phyloP scores from a whole-genome alignment of 2,329 filamentous ascomycete species.

The Sphaerostilbella broomeana region DNA sequence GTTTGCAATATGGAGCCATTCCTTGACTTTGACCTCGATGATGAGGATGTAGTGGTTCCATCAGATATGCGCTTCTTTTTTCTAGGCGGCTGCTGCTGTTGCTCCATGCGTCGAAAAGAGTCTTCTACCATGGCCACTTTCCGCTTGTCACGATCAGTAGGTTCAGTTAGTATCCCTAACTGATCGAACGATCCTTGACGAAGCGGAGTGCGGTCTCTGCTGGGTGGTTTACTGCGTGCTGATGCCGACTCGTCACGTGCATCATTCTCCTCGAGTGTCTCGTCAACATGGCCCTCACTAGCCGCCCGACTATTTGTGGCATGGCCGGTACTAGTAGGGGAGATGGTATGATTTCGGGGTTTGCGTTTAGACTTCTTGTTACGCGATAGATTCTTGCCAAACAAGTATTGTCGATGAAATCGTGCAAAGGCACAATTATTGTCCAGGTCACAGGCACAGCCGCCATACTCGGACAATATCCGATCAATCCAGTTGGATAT shows the following conservation, averaged over 20 bases:
- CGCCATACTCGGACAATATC: constrained; percentile 70
- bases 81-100: constrained; percentile 45
- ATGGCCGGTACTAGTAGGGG: constrained; percentile 56
- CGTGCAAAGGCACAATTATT: constrained; percentile 57
- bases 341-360: constrained; percentile 48
- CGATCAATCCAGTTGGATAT: constrained; percentile 60
- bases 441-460: constrained; percentile 66
- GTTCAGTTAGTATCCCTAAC: constrained; percentile 54
- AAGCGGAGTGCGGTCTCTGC: constrained; percentile 57
- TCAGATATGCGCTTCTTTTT: constrained; percentile 61
- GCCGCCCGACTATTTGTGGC: constrained; percentile 57
- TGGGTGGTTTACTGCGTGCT: constrained; percentile 57
- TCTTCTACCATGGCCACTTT: constrained; percentile 62
- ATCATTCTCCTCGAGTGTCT: constrained; percentile 51
- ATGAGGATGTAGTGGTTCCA: constrained; percentile 32
- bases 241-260: constrained; percentile 39
- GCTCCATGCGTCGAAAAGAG: constrained; percentile 56
- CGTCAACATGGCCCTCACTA: constrained; percentile 55
- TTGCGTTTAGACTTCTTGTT: constrained; percentile 50
- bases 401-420: constrained; percentile 53
- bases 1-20: constrained; percentile 31
- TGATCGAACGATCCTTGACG: constrained; percentile 55
- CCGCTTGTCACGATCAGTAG: constrained; percentile 59
- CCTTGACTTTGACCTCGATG: constrained; percentile 34
- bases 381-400: constrained; percentile 37